These are phyloP conservation scores for Iberis amara DNA, from an alignment of 441 rosid species.

Conservation along the genomic window DNA sequence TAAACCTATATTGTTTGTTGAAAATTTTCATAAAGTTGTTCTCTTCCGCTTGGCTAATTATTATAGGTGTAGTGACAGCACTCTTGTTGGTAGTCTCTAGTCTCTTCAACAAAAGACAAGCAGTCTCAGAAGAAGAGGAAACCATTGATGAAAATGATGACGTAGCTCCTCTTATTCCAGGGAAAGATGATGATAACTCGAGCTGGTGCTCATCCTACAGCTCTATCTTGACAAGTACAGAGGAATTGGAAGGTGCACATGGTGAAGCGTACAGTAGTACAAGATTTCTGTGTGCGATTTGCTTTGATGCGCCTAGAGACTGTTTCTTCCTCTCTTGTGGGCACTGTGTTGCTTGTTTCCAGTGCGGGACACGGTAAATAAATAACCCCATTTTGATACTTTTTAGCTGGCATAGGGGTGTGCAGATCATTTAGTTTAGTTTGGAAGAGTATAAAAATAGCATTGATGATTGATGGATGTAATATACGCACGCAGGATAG, in stretches of 20 bases:
- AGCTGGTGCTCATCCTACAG: slow-evolving; percentile 96
- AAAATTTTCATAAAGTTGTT: slow-evolving; percentile 2
- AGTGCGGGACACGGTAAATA: slow-evolving; percentile 78
- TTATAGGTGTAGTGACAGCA: slow-evolving; percentile 65
- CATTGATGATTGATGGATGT: slow-evolving; percentile 6
- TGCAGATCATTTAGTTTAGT: too few relatives aligned
- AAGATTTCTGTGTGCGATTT: slow-evolving; percentile 82
- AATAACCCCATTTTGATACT: not conserved
- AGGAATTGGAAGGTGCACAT: slow-evolving; percentile 55
- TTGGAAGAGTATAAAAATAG: not conserved
- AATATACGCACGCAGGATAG: slow-evolving; percentile 53
- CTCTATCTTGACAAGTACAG: slow-evolving; percentile 64
- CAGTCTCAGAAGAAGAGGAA: slow-evolving; percentile 40
- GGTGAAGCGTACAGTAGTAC: slow-evolving; percentile 68
- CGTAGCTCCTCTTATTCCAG: slow-evolving; percentile 67
- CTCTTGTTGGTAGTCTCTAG: slow-evolving; percentile 55
- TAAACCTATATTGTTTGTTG: not conserved
- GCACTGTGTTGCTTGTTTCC: slow-evolving; percentile 84
- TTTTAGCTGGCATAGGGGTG: not conserved
- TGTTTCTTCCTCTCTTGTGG: slow-evolving; percentile 99
- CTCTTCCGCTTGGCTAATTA: slow-evolving; percentile 17
- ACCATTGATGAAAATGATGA: slow-evolving; percentile 31
- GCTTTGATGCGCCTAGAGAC: slow-evolving; percentile 96
- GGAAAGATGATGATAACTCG: slow-evolving; percentile 85
- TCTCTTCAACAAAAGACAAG: slow-evolving; percentile 53